Evolutionary conservation across 2,329 filamentous ascomycete species (phyloP), one percentile per base, ranked within the genome.

Genomic region (Tothia fuscella): DNA sequence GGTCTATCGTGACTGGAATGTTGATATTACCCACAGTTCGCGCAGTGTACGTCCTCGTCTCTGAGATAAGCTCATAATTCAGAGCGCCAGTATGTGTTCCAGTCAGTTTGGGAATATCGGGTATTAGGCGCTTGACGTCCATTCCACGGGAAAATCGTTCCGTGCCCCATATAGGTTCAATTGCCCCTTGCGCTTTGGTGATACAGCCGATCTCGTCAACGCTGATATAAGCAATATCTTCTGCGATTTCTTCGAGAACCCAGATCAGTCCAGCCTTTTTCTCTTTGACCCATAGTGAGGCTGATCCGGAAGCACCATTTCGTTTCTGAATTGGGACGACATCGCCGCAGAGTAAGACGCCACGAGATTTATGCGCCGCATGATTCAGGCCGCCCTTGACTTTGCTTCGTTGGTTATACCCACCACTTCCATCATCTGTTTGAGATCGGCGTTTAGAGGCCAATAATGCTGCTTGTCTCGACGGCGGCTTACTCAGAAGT

Each of bases 311-410:
- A 9, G 81, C 76, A 3, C 91, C 91, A 53, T 98, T 94, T 46
- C 91, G 78, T 62, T 96, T 98, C 58, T 88, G 83, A 46, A 98
- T 98, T 0, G 91, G 91, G 14, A 98, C 86, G n/a, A 98, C 89
- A 58, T 98, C 91, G 32, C 91, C 91, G 51, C 91, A 98, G 1
- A 98, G 71, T 40, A 98, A 62, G 20, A 98, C 91, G 3, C 89
- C 89, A 51, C 87, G 74, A 19, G 86, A 93, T 49, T 84, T 87
- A 52, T 74, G 81, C 49, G 73, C 76, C 40, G 76, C 71, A 52
- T 88, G 82, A 50, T 87, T 71, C 25, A 64, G 49, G 72, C 51
- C 67, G n/a, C 77, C 65, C 56, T 78, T 76, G 31, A 70, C 55
- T 50, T 64, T 63, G 50, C 62, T 60, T 51, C 63, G 57, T 6